Conservation (phyloP, 352 stramenopile genomes). For the Phytophthora idaei region DNA sequence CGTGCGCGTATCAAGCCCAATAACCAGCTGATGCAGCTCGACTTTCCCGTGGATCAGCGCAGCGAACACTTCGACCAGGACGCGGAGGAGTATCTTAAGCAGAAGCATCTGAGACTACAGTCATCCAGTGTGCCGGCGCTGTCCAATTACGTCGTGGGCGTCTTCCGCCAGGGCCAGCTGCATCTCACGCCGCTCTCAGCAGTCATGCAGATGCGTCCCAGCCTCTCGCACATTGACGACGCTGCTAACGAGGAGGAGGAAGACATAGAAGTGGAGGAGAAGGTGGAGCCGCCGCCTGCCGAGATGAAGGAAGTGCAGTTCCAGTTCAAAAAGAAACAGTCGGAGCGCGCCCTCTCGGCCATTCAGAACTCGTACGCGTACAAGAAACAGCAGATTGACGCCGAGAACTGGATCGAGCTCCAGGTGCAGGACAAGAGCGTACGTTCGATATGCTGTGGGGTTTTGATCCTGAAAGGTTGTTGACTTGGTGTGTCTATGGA, state of each 20-base stretch:
- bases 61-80: constrained; percentile 80
- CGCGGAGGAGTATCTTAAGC: constrained; percentile 82
- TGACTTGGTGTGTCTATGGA: neutral
- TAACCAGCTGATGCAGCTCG: constrained; percentile 80
- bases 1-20: constrained; percentile 72
- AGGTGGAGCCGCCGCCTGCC: constrained; percentile 47
- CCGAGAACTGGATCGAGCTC: constrained; percentile 79
- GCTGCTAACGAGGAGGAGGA: constrained; percentile 73
- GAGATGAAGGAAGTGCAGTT: constrained; percentile 87
- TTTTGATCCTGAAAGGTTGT: neutral
- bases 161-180: constrained; percentile 82
- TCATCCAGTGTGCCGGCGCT: constrained; percentile 66
- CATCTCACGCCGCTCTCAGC: constrained; percentile 74
- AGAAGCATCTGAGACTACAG: constrained; percentile 71
- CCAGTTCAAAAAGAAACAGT: constrained; percentile 90
- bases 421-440: constrained; percentile 74
- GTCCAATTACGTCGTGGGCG: constrained; percentile 80
- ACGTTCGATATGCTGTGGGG: constrained; percentile 23
- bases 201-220: constrained; percentile 86
- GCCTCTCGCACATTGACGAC: constrained; percentile 78
- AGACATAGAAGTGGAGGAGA: constrained; percentile 63
- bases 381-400: constrained; percentile 84
- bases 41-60: constrained; percentile 76
- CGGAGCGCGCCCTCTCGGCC: constrained; percentile 70
- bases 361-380: constrained; percentile 88